phyloP scores from a whole-genome alignment of 2,329 filamentous ascomycete species.

The Ophiostoma populinum region DNA sequence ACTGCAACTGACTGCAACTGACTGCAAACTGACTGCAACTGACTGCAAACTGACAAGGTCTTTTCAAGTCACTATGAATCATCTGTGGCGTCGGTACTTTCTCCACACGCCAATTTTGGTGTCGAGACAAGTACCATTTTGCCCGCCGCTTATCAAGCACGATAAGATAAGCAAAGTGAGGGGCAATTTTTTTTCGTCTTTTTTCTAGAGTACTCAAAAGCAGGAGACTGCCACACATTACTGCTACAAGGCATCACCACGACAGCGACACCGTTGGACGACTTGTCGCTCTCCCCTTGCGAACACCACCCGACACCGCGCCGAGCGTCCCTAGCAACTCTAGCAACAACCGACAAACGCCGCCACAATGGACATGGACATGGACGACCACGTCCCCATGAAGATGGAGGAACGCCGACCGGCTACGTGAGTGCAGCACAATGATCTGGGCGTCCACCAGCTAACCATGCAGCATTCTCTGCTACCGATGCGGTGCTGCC shows the following conservation, averaged over 20 bases:
- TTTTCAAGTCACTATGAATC: too few species aligned
- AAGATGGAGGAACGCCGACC: constrained; percentile 15
- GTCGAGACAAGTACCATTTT: too few species aligned
- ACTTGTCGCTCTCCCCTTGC: not conserved
- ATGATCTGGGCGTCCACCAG: not conserved
- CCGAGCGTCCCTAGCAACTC: not conserved
- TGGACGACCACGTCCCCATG: constrained; percentile 14
- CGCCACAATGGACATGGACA: constrained; percentile 15
- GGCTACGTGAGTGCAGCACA: constrained; percentile 15
- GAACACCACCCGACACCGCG: not conserved
- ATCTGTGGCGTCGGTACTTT: too few species aligned
- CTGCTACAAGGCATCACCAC: too few species aligned
- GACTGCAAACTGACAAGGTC: too few species aligned
- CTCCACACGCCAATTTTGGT: too few species aligned
- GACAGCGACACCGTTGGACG: too few species aligned
- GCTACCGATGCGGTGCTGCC: constrained; percentile 90
- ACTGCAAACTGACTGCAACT: too few species aligned
- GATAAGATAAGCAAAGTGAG: constrained; percentile 3
- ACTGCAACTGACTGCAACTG: too few species aligned
- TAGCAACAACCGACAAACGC: not conserved
- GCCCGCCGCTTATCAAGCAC: constrained; percentile 1
- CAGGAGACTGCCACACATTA: not conserved
- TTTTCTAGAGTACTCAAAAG: not conserved
- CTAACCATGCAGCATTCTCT: constrained; percentile 53
- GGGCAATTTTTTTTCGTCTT: constrained; percentile 1